A percentile compares a stretch with the other conserved stretches of the same genome.
Evolutionary conservation across 2,329 filamentous ascomycete species (phyloP).

Genomic region (Ilyonectria mors-panacis): DNA sequence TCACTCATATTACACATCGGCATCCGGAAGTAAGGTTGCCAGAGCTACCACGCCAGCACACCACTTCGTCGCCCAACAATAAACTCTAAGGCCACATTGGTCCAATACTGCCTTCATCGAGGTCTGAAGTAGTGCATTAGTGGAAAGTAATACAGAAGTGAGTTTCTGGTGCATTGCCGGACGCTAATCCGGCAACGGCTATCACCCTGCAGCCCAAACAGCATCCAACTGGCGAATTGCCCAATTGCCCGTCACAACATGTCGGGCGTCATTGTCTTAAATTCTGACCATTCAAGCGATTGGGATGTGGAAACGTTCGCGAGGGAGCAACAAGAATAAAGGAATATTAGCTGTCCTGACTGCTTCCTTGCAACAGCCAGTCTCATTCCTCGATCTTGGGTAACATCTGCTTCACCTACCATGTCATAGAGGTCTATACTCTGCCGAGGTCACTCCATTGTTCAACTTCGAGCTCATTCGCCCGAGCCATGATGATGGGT

Average conservation of each 20-base stretch:
- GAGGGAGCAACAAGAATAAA: neutral
- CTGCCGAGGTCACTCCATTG: neutral
- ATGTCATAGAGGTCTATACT: neutral
- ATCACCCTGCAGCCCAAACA: neutral
- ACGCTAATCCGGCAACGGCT: conserved; percentile 15
- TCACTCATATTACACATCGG: neutral
- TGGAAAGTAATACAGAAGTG: neutral
- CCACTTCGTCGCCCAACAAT: neutral
- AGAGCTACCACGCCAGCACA: neutral
- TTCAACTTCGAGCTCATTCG: neutral
- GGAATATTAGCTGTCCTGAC: neutral
- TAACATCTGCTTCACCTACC: neutral
- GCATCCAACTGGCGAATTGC: neutral
- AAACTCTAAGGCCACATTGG: neutral
- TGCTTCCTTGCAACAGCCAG: neutral
- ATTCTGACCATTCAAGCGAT: neutral
- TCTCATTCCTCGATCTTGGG: neutral
- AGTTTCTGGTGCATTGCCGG: conserved; percentile 13
- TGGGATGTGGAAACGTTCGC: neutral
- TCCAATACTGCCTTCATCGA: neutral
- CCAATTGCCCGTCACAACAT: neutral
- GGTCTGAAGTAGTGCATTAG: conserved; percentile 1
- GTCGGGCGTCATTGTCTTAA: neutral
- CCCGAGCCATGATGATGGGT: conserved; percentile 11
- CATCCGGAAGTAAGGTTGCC: neutral